Conservation (phyloP, 305 asterid genomes). For the Fraxinus xanthoxyloides region DNA sequence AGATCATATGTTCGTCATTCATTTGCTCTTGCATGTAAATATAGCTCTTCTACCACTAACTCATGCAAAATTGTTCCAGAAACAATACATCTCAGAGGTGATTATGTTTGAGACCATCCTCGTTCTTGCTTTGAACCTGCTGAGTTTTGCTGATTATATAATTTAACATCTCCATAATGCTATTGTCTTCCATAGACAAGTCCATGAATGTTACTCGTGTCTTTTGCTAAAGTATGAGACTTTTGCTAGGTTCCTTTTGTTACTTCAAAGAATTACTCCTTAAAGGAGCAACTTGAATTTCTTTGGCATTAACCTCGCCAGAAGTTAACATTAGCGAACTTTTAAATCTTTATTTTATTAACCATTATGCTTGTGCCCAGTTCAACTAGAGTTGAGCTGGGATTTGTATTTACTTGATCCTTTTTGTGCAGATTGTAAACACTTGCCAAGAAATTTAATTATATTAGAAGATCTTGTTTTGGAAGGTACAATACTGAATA, state of each 20-base stretch:
- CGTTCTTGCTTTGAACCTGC: conserved; percentile 20
- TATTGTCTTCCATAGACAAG: conserved; percentile 11
- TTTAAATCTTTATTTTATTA: conserved; percentile 8
- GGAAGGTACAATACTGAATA: conserved; percentile 38
- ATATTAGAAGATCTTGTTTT: conserved; percentile 37
- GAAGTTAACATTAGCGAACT: conserved; percentile 12
- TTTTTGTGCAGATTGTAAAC: conserved; percentile 68
- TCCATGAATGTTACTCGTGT: conserved; percentile 2
- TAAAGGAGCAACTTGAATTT: conserved; percentile 17
- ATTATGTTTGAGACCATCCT: conserved; percentile 10
- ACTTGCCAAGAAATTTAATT: conserved; percentile 37
- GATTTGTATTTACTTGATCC: conserved; percentile 44
- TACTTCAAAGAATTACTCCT: conserved; percentile 14
- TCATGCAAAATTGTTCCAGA: conserved; percentile 17
- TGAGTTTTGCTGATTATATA: conserved; percentile 16
- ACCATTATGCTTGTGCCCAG: conserved; percentile 33
- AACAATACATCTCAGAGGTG: not conserved
- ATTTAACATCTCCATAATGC: conserved; percentile 10
- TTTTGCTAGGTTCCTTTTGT: conserved; percentile 22
- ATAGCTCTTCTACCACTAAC: conserved; percentile 17
- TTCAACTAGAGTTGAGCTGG: conserved; percentile 39
- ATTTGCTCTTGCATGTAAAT: not conserved
- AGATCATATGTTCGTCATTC: conserved; percentile 7
- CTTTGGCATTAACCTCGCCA: conserved; percentile 11
- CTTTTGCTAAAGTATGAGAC: not conserved